Base-by-base conservation (phyloP, 2,329 filamentous ascomycete species). In the Dactylellina cionopaga region DNA sequence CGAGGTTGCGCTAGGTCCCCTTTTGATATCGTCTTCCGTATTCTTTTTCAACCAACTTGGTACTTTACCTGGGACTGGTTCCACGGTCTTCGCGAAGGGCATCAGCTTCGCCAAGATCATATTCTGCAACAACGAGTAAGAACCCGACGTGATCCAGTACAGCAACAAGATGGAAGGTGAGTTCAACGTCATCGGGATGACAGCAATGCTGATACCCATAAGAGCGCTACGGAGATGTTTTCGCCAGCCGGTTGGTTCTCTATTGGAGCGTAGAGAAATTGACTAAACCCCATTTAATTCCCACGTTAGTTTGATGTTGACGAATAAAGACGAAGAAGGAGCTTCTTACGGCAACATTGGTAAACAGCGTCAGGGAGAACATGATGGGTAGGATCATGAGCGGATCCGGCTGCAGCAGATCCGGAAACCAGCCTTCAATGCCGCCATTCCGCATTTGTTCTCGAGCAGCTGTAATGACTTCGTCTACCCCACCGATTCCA, bases 331-430 rank as follows among this genome's bases (percentile, higher is more conserved):
- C 11, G n/a, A 22, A 11, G 27, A 11, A 5, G 29, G 46, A 1
- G 15, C 1, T n/a, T 43, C 63, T 51, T 31, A 68, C 63, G 13
- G 51, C 27, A 3, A 76, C 54, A 41, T 77, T 77, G 4, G 75
- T 75, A 52, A 74, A 72, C 31, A 76, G 17, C n/a, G 74, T 43
- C 9, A 75, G 52, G 3, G 72, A 74, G 43, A 76, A 77, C 2
- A 72, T 27, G 24, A 76, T 44, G 3, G 76, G 76, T 22, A 77
- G 43, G 7, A 74, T 31, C 37, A 75, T 68, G 35, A 65, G 44
- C 5, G 75, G 72, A 71, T 77, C 76, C 35, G 72, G 62, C 19
- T 69, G 62, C 2, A 76, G 31, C n/a, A 77, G 39, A 60, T 76
- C 70, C 43, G 54, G 55, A 52, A 75, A 76, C 74, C 75, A 77